These are phyloP conservation scores for Cutaneotrichosporon cyanovorans DNA, from an alignment of 1,284 basidiomycete species.

Conservation along the genomic window DNA sequence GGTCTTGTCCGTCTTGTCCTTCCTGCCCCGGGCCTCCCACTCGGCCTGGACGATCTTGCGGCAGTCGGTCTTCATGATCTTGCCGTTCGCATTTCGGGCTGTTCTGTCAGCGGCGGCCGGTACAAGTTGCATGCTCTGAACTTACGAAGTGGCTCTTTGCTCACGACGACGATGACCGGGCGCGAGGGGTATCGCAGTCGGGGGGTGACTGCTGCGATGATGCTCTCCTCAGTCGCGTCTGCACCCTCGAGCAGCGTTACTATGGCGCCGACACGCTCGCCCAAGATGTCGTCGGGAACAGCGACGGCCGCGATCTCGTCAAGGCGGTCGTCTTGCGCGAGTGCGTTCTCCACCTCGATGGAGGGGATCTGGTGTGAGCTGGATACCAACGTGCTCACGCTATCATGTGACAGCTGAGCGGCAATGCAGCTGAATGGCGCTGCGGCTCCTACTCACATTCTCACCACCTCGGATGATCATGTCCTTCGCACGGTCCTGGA, in stretches of 20 bases:
- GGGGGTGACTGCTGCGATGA: neutral
- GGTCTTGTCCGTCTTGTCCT: neutral
- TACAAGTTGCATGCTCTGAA: neutral
- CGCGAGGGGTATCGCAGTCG: slow-evolving; percentile 10
- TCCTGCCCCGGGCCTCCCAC: slow-evolving; percentile 7
- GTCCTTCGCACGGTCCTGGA: slow-evolving; percentile 39
- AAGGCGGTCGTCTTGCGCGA: slow-evolving; percentile 29
- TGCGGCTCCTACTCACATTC: slow-evolving; percentile 16
- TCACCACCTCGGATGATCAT: slow-evolving; percentile 42
- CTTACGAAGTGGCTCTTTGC: slow-evolving; percentile 5
- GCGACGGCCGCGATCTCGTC: slow-evolving; percentile 34
- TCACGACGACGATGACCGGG: slow-evolving; percentile 8
- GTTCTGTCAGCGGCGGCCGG: neutral
- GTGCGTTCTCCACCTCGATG: slow-evolving; percentile 37
- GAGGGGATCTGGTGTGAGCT: slow-evolving; percentile 33
- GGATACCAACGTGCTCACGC: neutral
- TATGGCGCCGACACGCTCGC: slow-evolving; percentile 35
- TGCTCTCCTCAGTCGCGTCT: slow-evolving; percentile 4
- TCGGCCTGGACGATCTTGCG: slow-evolving; percentile 11
- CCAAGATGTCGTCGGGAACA: slow-evolving; percentile 28
- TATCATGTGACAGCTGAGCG: neutral
- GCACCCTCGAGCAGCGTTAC: slow-evolving; percentile 23
- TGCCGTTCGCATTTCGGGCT: slow-evolving; percentile 16
- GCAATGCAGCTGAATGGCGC: too few species aligned
- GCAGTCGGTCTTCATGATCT: slow-evolving; percentile 17